These are phyloP conservation scores for Elaeis oleifera DNA, from an alignment of 202 grass and related monocot species.

Conservation along the genomic window DNA sequence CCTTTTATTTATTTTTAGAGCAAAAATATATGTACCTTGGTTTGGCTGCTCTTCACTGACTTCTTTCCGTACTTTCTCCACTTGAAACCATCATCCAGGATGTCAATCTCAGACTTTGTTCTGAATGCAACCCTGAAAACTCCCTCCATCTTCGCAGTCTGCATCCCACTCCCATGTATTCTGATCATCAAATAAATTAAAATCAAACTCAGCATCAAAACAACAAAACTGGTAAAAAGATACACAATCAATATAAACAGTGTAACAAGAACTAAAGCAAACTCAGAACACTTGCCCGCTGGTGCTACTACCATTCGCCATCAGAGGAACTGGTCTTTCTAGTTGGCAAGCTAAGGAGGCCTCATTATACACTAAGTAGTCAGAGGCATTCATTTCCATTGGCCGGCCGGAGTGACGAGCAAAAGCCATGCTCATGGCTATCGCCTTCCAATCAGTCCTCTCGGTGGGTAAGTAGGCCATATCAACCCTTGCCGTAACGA, in stretches of 20 bases:
- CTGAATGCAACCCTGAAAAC: slow-evolving; percentile 57
- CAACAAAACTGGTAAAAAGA: too few relatives aligned
- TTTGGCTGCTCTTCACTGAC: slow-evolving; percentile 83
- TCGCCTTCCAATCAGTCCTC: too few relatives aligned
- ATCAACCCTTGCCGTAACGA: too few relatives aligned
- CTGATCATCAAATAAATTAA: background rate
- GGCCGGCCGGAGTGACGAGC: too few relatives aligned
- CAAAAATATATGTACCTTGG: slow-evolving; percentile 36
- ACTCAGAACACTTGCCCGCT: background rate
- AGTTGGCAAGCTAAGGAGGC: background rate
- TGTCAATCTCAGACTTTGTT: slow-evolving; percentile 61
- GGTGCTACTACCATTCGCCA: slow-evolving; percentile 5
- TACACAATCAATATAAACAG: too few relatives aligned
- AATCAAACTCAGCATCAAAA: too few relatives aligned
- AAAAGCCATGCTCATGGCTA: too few relatives aligned
- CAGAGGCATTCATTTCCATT: slow-evolving; percentile 31
- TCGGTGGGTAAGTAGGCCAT: too few relatives aligned
- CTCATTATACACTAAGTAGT: slow-evolving; percentile 42
- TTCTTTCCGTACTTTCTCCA: slow-evolving; percentile 98
- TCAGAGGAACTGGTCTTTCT: too few relatives aligned
- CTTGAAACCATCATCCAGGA: slow-evolving; percentile 72
- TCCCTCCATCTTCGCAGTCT: slow-evolving; percentile 7
- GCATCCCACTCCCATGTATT: slow-evolving; percentile 13
- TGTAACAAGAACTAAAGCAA: too few relatives aligned
- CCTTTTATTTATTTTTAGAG: too few relatives aligned